These are phyloP conservation scores for Pseudognaphalium luteoalbum DNA, from an alignment of 129 eudicot genomes.

Conservation along the genomic window DNA sequence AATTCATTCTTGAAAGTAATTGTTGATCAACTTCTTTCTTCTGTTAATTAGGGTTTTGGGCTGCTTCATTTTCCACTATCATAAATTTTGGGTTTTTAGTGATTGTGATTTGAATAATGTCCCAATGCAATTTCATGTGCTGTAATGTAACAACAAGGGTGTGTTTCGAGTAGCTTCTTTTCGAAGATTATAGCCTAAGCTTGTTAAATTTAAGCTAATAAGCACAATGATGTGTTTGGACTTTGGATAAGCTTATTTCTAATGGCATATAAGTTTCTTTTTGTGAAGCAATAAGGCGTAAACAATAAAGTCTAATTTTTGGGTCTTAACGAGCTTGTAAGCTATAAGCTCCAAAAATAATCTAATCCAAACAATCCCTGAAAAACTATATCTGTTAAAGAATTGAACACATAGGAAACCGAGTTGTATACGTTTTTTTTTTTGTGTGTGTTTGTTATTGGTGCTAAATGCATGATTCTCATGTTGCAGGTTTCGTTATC, in stretches of 20 bases:
- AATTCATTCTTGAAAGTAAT: too few species aligned
- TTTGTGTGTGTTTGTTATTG: conserved; percentile 7
- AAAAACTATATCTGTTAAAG: not conserved
- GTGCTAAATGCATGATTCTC: conserved; percentile 14
- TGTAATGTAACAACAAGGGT: not conserved
- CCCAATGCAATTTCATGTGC: not conserved
- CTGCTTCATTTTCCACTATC: not conserved
- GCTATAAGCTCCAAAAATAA: not conserved
- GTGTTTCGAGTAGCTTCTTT: too few species aligned
- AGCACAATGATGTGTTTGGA: too few species aligned
- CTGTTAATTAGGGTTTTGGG: not conserved
- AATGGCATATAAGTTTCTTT: too few species aligned
- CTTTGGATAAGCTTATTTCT: not conserved
- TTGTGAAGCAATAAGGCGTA: not conserved
- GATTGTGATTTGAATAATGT: too few species aligned
- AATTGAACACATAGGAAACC: not conserved
- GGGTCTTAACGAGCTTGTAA: not conserved
- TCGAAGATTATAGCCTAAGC: too few species aligned
- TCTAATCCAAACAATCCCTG: not conserved
- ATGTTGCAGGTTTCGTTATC: conserved; percentile 25
- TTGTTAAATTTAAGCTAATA: too few species aligned
- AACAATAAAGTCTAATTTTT: not conserved
- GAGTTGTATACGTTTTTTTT: not conserved
- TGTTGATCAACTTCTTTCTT: not conserved
- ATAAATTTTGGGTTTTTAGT: not conserved